Base-by-base conservation (phyloP, 78 protist genomes). In the Cavenderia fasciculata region DNA sequence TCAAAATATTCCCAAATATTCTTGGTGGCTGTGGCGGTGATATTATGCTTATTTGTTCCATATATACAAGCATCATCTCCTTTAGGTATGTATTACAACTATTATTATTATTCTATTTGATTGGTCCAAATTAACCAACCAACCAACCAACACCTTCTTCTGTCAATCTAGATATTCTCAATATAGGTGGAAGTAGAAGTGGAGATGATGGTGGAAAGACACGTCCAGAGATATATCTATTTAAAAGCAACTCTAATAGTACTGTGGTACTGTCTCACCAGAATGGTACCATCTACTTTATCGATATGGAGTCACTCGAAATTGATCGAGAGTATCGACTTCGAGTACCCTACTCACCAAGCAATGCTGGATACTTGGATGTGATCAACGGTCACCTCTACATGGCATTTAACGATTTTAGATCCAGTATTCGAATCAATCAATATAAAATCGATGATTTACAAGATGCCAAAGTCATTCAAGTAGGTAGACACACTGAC, bases 291-390 rank as follows among this genome's bases (percentile, higher is more conserved):
- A 38, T 63, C 47, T 63, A 40, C 38, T 43, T 63, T 2, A n/a
- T 63, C 2, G 6, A 43, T n/a, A 63, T 36, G 21, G 47, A 40
- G 2, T 3, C 5, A 4, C 21, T 63, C 4, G 51, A 31, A 1
- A 63, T 63, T 36, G 72, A 63, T 4, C 6, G n/a, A 38, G 4
- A 63, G 6, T 3, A 33, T 63, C 51, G 21, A 63, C n/a, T 34
- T 63, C 21, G 72, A 63, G n/a, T n/a, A 11, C 72, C 72, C 6
- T 38, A 40, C 14, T 12, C 72, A 63, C 38, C n/a, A 4, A 57
- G 31, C 1, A 19, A 56, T 18, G 63, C 33, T 14, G 84, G 84
- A 27, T 74, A 19, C 23, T 57, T 74, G 34, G 84, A 74, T 74
- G 49, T 41, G 0, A n/a, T 41, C 25, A 36, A 54, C 8, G 84